Evolutionary conservation across 441 rosid genomes (phyloP).

Genomic region (Flueggea neowawraea): DNA sequence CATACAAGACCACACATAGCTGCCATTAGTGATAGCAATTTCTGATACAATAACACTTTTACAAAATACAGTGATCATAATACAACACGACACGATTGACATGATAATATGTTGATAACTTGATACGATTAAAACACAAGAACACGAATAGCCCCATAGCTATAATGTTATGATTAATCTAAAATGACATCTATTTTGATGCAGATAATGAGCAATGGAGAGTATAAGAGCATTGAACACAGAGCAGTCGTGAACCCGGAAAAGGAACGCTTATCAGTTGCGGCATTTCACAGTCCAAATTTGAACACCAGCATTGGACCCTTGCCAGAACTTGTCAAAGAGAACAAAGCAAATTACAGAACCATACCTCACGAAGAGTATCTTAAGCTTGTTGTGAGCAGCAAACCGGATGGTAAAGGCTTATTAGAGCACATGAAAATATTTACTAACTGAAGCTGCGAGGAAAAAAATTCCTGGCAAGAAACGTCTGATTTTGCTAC

Average conservation of each 20-base stretch:
- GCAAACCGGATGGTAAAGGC: constrained; percentile 35
- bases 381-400: constrained; percentile 11
- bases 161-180: no score
- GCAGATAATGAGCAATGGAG: constrained; percentile 71
- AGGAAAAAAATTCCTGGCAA: no score
- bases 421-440: constrained; percentile 12
- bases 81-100: no score
- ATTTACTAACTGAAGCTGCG: no score
- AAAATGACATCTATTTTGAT: background rate
- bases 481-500: no score
- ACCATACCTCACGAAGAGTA: constrained; percentile 15
- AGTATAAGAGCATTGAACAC: constrained; percentile 82
- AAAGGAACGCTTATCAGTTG: constrained; percentile 62
- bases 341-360: constrained; percentile 15
- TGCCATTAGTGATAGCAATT: no score
- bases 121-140: no score
- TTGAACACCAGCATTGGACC: constrained; percentile 59
- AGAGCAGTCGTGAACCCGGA: constrained; percentile 65
- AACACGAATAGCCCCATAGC: no score
- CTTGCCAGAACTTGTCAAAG: constrained; percentile 35
- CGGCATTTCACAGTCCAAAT: constrained; percentile 76
- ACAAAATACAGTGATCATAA: no score
- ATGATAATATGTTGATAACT: no score
- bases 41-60: no score
- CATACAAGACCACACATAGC: no score